A percentile compares a stretch with the other conserved stretches of the same genome.
These are phyloP conservation scores for Colletotrichum eleusines DNA, from an alignment of 2,329 filamentous ascomycete genomes.

Conservation along the genomic window DNA sequence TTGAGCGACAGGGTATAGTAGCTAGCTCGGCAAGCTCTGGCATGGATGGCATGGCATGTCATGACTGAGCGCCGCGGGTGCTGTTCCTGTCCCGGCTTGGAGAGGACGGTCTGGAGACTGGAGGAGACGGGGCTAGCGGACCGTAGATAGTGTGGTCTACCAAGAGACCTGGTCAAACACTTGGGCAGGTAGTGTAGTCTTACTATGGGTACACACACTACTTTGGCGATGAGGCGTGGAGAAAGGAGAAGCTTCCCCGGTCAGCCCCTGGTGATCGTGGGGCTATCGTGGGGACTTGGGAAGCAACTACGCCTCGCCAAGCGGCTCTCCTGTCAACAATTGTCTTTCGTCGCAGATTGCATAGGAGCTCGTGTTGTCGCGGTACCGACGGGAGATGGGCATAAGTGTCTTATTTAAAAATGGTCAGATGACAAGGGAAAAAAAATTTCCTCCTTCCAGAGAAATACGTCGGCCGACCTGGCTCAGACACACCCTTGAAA, in stretches of 20 bases:
- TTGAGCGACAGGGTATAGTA: slow-evolving; percentile 6
- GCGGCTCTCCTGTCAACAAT: slow-evolving; percentile 5
- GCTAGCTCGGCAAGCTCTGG: not conserved
- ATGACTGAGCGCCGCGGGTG: slow-evolving; percentile 12
- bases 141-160: not conserved
- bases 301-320: slow-evolving; percentile 23
- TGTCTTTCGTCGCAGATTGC: not conserved
- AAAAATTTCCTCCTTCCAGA: not conserved
- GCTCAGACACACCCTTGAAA: slow-evolving; percentile 27
- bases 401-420: slow-evolving; percentile 34
- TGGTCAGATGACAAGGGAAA: slow-evolving; percentile 28
- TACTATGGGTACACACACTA: not conserved
- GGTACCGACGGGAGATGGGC: not conserved
- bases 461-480: slow-evolving; percentile 12
- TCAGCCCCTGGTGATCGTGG: slow-evolving; percentile 21
- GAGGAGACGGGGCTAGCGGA: not conserved
- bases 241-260: slow-evolving; percentile 27
- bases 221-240: not conserved
- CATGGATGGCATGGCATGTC: not conserved
- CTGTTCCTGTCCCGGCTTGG: slow-evolving; percentile 18
- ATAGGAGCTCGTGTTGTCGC: slow-evolving; percentile 3
- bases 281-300: slow-evolving; percentile 11
- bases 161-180: no score
- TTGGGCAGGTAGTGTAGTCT: no score
- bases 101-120: slow-evolving; percentile 2